Conservation (phyloP, 148 eudicot genomes). For the Chenopodium quinoa region DNA sequence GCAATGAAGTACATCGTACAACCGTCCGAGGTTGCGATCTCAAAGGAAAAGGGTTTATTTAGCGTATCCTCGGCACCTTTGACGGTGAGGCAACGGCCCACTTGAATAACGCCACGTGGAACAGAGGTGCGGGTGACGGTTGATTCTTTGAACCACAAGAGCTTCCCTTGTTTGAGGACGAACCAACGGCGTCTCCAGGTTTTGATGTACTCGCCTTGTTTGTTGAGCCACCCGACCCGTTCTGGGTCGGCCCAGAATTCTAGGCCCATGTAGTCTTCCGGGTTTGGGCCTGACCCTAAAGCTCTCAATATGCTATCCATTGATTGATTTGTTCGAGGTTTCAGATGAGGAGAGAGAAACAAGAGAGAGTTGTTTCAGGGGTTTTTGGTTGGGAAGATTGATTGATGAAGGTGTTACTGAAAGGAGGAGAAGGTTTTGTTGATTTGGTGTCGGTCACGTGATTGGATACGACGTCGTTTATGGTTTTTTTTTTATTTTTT, state of each 20-base stretch:
- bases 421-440: not conserved
- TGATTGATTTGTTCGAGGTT: not conserved
- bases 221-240: conserved; percentile 72
- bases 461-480: too few relatives aligned
- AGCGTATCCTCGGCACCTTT: conserved; percentile 80
- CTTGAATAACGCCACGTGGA: conserved; percentile 78
- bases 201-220: conserved; percentile 87
- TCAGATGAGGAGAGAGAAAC: not conserved
- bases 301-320: conserved; percentile 73
- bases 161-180: conserved; percentile 78
- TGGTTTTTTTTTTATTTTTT: too few relatives aligned
- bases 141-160: conserved; percentile 84
- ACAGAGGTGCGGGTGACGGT: conserved; percentile 47
- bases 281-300: conserved; percentile 23
- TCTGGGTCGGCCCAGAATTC: conserved; percentile 77
- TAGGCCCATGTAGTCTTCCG: conserved; percentile 26
- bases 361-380: not conserved
- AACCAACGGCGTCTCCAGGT: conserved; percentile 96
- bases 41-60: conserved; percentile 54
- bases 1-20: conserved; percentile 73
- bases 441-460: too few relatives aligned
- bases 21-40: conserved; percentile 52
- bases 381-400: not conserved
- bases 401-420: not conserved
- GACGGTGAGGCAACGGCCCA: conserved; percentile 58